Evolutionary conservation across 2,329 filamentous ascomycete genomes (phyloP).

Genomic region (Ceratocystis diversiconidia): DNA sequence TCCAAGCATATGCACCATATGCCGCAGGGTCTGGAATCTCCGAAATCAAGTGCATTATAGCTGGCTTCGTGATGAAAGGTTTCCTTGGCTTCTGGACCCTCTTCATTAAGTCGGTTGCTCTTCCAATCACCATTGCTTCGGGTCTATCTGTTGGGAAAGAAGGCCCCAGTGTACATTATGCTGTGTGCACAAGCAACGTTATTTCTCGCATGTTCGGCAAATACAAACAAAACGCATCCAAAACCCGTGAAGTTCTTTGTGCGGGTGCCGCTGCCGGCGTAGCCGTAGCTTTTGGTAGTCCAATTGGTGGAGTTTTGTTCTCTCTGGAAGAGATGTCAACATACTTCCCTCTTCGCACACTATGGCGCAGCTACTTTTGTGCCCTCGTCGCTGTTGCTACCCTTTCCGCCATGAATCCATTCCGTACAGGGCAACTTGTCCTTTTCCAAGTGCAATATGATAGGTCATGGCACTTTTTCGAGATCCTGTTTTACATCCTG

Average conservation of each 20-base stretch:
- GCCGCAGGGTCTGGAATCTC: conserved; percentile 93
- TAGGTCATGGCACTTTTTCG: conserved; percentile 94
- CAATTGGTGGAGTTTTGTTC: conserved; percentile 91
- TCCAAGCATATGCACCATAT: conserved; percentile 87
- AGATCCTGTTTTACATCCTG: conserved; percentile 80
- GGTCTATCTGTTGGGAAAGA: conserved; percentile 94
- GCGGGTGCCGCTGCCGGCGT: conserved; percentile 91
- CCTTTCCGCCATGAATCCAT: conserved; percentile 90
- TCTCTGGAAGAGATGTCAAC: conserved; percentile 96
- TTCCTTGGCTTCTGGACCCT: conserved; percentile 87
- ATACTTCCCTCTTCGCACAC: conserved; percentile 89
- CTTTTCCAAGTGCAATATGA: conserved; percentile 99
- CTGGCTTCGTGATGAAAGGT: conserved; percentile 97
- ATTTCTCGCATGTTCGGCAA: conserved; percentile 87
- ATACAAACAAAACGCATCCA: conserved; percentile 80
- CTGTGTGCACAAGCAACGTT: conserved; percentile 92
- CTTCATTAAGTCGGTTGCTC: conserved; percentile 79
- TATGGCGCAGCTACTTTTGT: conserved; percentile 98
- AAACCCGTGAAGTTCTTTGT: conserved; percentile 87
- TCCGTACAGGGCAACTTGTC: conserved; percentile 90
- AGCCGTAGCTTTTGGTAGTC: conserved; percentile 90
- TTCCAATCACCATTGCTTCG: conserved; percentile 85
- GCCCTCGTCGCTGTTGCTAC: conserved; percentile 89
- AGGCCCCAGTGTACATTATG: conserved; percentile 96
- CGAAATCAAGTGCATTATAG: conserved; percentile 98